Percentiles rank a stretch among this genome's conserved stretches.
Evolutionary conservation across 2,329 filamentous ascomycete species (phyloP).

Genomic region (Talaromyces islandicus): DNA sequence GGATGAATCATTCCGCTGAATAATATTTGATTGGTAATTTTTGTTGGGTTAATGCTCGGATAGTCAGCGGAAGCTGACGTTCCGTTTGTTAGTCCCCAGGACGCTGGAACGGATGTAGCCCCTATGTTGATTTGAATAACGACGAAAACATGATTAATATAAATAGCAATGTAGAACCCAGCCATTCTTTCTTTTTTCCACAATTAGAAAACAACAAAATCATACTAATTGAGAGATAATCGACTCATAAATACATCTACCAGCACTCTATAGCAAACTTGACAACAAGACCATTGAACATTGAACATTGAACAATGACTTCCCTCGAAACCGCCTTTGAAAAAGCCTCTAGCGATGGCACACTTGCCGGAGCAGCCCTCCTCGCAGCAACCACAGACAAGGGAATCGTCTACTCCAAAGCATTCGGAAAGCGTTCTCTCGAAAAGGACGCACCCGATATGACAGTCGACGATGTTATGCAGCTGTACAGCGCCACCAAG

Average conservation of each 20-base stretch:
- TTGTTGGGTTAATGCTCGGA: background rate
- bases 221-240: background rate
- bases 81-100: background rate
- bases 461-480: conserved; percentile 3
- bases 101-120: background rate
- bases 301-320: background rate
- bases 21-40: background rate
- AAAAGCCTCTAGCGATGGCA: background rate
- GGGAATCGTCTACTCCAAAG: conserved; percentile 5
- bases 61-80: background rate
- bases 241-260: background rate
- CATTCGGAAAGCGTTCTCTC: background rate
- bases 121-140: background rate
- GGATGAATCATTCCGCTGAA: background rate
- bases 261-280: background rate
- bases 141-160: background rate
- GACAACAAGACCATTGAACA: background rate
- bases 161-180: background rate
- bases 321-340: background rate
- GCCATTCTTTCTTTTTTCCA: background rate
- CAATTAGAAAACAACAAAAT: background rate
- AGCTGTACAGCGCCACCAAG: conserved; percentile 1
- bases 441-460: background rate
- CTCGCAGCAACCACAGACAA: conserved; percentile 4
- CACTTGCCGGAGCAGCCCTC: background rate